Percentiles rank a stretch among this genome's conserved stretches.
phyloP scores from a whole-genome alignment of 2,329 filamentous ascomycete genomes.

The Sclerotinia minor region DNA sequence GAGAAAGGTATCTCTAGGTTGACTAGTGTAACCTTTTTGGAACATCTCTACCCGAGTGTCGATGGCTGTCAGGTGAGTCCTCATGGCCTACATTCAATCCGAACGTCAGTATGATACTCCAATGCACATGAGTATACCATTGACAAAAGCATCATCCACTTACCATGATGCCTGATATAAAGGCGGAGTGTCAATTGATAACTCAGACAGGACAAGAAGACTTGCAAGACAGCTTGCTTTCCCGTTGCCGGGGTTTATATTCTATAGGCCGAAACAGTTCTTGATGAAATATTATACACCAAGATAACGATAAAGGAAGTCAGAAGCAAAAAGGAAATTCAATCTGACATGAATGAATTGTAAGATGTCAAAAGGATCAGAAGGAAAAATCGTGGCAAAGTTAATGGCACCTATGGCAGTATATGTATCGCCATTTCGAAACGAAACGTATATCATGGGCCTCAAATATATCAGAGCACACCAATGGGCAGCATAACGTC shows the following conservation, averaged over 20 bases:
- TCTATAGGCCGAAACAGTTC: slow-evolving; percentile 15
- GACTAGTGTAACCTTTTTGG: slow-evolving; percentile 43
- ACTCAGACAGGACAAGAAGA: slow-evolving; percentile 21
- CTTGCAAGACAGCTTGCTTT: slow-evolving; percentile 25
- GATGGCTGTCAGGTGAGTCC: slow-evolving; percentile 36
- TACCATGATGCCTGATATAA: slow-evolving; percentile 18
- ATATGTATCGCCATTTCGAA: slow-evolving; percentile 38
- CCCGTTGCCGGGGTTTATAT: slow-evolving; percentile 23
- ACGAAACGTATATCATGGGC: slow-evolving; percentile 28
- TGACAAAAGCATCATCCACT: slow-evolving; percentile 2
- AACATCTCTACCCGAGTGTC: slow-evolving; percentile 46
- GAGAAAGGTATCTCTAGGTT: slow-evolving; percentile 61
- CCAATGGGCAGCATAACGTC: slow-evolving; percentile 37
- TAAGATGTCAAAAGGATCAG: slow-evolving; percentile 33
- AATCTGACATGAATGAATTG: slow-evolving; percentile 6
- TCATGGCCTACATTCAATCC: slow-evolving; percentile 31
- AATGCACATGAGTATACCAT: slow-evolving; percentile 4
- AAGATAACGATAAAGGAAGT: slow-evolving; percentile 29
- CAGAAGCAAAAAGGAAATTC: slow-evolving; percentile 12
- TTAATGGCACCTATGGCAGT: slow-evolving; percentile 38
- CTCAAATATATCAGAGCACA: slow-evolving; percentile 32
- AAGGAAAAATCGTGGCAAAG: slow-evolving; percentile 33
- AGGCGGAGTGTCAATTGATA: slow-evolving; percentile 13
- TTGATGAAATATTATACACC: slow-evolving; percentile 23
- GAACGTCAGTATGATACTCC: slow-evolving; percentile 30